These are phyloP conservation scores for Guyanaporus albipodus DNA, from an alignment of 768 basidiomycete species.

Conservation along the genomic window DNA sequence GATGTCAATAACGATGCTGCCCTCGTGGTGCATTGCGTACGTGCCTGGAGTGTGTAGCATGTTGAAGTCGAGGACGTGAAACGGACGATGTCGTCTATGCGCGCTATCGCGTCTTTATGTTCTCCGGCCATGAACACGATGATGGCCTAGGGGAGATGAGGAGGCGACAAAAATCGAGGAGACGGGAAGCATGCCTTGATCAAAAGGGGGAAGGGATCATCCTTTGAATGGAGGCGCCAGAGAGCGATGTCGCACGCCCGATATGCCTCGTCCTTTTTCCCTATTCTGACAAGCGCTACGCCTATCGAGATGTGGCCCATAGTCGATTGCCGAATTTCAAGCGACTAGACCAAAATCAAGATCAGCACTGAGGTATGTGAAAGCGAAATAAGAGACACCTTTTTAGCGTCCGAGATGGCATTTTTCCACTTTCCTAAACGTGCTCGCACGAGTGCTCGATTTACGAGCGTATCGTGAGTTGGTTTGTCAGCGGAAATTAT, in stretches of 20 bases:
- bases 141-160: neutral
- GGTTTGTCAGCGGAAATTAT: neutral
- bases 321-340: neutral
- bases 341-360: neutral
- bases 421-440: neutral
- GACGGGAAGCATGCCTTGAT: neutral
- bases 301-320: neutral
- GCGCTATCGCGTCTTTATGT: neutral
- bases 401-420: neutral
- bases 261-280: neutral
- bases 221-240: neutral
- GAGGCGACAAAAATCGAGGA: neutral
- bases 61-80: neutral
- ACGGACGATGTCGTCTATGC: neutral
- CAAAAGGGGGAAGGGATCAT: neutral
- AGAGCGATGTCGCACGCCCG: neutral
- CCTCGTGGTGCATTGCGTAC: neutral
- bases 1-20: neutral
- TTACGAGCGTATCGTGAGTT: neutral
- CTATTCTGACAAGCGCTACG: neutral
- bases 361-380: neutral
- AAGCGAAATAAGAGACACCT: neutral
- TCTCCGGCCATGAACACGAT: neutral
- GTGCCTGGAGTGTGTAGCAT: neutral
- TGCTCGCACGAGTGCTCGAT: neutral